phyloP scores from a whole-genome alignment of 495 filamentous ascomycete species.

The Penicillium paxilli region DNA sequence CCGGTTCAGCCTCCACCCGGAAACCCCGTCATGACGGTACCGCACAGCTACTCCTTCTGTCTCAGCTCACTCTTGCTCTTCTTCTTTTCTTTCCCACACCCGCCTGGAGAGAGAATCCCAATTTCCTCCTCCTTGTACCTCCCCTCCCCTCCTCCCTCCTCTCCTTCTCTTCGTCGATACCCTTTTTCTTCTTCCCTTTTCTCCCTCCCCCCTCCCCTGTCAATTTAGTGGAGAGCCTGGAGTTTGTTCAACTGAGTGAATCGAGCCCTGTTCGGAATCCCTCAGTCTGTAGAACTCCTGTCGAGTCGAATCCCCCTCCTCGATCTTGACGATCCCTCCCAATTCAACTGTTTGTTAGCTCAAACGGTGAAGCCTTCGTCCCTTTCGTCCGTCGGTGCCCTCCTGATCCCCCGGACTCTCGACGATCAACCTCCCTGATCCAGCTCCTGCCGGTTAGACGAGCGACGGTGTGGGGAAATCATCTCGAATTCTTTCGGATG shows the following conservation, averaged over 20 bases:
- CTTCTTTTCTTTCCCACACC: conserved; percentile 47
- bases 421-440: conserved; percentile 41
- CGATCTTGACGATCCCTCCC: conserved; percentile 39
- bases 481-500: conserved; percentile 27
- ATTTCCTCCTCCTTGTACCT: conserved; percentile 36
- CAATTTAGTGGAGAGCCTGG: conserved; percentile 50
- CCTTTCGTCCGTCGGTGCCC: conserved; percentile 35
- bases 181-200: conserved; percentile 56
- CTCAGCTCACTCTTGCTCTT: conserved; percentile 35
- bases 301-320: conserved; percentile 48
- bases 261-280: conserved; percentile 1
- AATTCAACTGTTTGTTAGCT: conserved; percentile 49
- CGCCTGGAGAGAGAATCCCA: conserved; percentile 51
- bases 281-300: conserved; percentile 33
- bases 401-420: conserved; percentile 31
- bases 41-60: conserved; percentile 36
- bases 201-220: conserved; percentile 51
- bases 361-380: conserved; percentile 42
- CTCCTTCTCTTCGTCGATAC: conserved; percentile 37
- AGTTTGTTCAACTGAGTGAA: conserved; percentile 39
- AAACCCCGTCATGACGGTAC: conserved; percentile 27
- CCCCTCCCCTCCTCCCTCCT: conserved; percentile 31
- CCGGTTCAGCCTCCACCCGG: conserved; percentile 27
- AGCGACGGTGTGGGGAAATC: conserved; percentile 39
- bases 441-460: conserved; percentile 50